Base-by-base conservation (phyloP, 768 basidiomycete species). In the Hericium coralloides region DNA sequence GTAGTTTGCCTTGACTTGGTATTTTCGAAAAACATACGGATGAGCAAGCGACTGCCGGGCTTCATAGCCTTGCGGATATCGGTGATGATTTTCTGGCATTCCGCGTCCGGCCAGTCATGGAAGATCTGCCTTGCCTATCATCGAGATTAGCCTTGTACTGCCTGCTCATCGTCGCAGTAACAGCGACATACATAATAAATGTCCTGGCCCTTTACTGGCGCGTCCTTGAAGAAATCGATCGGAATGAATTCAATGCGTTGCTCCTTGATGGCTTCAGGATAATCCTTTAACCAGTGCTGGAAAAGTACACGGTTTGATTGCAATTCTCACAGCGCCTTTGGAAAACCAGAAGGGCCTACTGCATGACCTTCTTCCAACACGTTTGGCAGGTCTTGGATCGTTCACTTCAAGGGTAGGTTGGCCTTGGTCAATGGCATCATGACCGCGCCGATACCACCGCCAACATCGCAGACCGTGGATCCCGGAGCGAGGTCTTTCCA, bases 71-170 rank as follows among this genome's bases (percentile, higher is more conserved):
- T 66, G 18, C 67, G 66, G 1, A 77, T 64, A 54, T 70, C 67
- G 1, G 54, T 61, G 1, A 78, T 64, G 47, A 79, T 76, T 31
- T 64, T 63, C 22, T 72, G 37, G 58, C 69, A 68, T 41, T 71
- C 67, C 2, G 64, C 64, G 52, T 74, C 67, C 0, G 72, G 69
- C 77, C 77, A 79, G 55, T 77, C 70, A 53, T 76, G 77, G 12
- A 75, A 50, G 54, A 75, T 66, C 20, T 72, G 66, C n/a, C 70
- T 68, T 53, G 76, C 36, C 74, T 75, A 52, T 22, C 38, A 22
- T 22, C 25, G 9, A n/a, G 15, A 10, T 45, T 3, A 15, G 37
- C 25, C 2, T 22, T 26, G 18, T 7, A 20, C 22, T 17, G 12
- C 26, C 15, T 54, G 51, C 9, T 48, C 18, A 57, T 36, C 51